Base-by-base conservation (phyloP, 306 rosid species). In the Dryas alaskensis region DNA sequence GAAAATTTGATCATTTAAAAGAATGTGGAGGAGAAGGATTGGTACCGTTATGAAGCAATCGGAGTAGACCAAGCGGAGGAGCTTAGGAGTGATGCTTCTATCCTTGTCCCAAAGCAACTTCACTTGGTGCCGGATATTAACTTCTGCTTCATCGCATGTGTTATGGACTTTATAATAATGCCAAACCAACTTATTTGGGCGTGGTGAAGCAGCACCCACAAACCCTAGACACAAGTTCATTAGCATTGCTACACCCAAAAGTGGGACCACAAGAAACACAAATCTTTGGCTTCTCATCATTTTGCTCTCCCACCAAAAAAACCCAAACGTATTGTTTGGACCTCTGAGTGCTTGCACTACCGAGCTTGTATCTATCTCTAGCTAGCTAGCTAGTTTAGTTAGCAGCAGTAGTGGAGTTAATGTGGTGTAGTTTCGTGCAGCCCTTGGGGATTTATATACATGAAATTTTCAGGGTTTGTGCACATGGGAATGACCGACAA, bases 21-120 rank as follows among this genome's bases (percentile, higher is more conserved):
- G 43, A n/a, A 52, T 47, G 65, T 44, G n/a, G 50, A 25, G 43
- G 48, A 50, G 19, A 49, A 31, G 37, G 37, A 31, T 31, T 31
- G 37, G 43, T 87, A 89, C 94, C 7, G 78, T 84, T 54, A 87
- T 81, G 22, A 90, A 87, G 82, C 98, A 93, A 68, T 93, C 97
- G 0, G 96, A 48, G 58, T 77, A 93, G 73, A 81, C 79, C 88
- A 93, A 59, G 27, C 90, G 90, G 13, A 86, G 89, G 77, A 93
- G 87, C 83, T 86, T 81, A 5, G 98, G 72, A 1, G 90, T 69
- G 72, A 90, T 81, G 87, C 70, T 80, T 5, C 66, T 87, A 80
- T 90, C 97, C 0, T 65, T 11, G 0, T 75, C 0, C 86, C 88
- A 90, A 8, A 63, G 6, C 39, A 66, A 0, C 6, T 74, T 3